Evolutionary conservation across 306 rosid species (phyloP).

Genomic region (Rubus idaeus): DNA sequence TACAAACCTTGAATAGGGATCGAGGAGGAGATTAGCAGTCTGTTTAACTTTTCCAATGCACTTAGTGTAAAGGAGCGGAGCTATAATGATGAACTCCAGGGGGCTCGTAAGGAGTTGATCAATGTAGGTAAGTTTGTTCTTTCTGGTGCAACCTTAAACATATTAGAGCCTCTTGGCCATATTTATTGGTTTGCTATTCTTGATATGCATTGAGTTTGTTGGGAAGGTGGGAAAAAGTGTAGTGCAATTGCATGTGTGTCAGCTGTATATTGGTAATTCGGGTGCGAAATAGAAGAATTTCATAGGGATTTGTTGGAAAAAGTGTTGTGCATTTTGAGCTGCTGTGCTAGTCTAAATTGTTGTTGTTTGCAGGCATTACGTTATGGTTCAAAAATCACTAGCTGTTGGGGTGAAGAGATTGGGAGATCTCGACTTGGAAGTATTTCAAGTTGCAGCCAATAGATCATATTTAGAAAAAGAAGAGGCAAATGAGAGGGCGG

Average conservation of each 20-base stretch:
- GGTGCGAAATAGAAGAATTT: not conserved
- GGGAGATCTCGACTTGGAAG: conserved; percentile 51
- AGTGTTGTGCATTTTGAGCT: not conserved
- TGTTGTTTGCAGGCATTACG: conserved; percentile 36
- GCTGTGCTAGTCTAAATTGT: not conserved
- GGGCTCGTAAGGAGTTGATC: conserved; percentile 64
- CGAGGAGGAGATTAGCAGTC: too few species aligned
- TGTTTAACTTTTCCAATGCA: too few species aligned
- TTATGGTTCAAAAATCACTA: not conserved
- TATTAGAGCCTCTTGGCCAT: too few species aligned
- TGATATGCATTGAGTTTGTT: not conserved
- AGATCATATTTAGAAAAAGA: conserved; percentile 26
- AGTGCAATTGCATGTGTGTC: not conserved
- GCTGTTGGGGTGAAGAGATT: conserved; percentile 48
- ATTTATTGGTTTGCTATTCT: not conserved
- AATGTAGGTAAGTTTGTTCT: conserved; percentile 33
- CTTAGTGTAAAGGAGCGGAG: conserved; percentile 55
- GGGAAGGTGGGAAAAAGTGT: not conserved
- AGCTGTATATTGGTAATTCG: not conserved
- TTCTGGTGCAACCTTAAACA: not conserved
- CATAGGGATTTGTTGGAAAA: too few species aligned
- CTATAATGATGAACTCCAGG: conserved; percentile 68
- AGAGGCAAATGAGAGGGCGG: conserved; percentile 35
- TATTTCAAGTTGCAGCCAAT: conserved; percentile 41
- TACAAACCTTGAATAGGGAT: too few species aligned